Percentiles rank a stretch among this genome's conserved stretches.
phyloP scores from a whole-genome alignment of 441 rosid species.

The Mallotus japonicus region DNA sequence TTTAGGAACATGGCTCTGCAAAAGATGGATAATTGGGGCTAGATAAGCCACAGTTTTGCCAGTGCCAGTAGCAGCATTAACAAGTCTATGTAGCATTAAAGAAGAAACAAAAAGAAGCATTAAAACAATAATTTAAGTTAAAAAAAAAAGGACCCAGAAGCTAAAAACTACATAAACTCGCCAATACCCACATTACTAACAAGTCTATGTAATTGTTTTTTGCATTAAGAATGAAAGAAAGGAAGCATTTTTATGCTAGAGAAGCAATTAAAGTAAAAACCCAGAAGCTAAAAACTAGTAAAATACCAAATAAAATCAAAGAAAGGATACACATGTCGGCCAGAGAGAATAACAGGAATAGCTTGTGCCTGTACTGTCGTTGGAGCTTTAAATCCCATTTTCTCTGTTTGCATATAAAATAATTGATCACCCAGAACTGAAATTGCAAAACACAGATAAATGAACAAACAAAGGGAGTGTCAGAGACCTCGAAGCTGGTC shows the following conservation, averaged over 20 bases:
- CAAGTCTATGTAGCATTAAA: constrained; percentile 53
- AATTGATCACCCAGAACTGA: not conserved
- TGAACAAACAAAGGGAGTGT: not conserved
- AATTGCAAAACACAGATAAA: not conserved
- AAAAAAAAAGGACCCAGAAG: not conserved
- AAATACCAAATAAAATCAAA: not conserved
- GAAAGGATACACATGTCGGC: constrained; percentile 82
- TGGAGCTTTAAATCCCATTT: constrained; percentile 81
- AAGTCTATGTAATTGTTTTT: too few relatives aligned
- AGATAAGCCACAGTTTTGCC: constrained; percentile 91
- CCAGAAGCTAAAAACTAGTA: not conserved
- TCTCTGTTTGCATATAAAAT: constrained; percentile 40
- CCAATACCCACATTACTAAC: too few relatives aligned
- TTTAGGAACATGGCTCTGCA: constrained; percentile 60
- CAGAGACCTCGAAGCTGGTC: constrained; percentile 66
- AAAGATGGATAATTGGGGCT: constrained; percentile 82
- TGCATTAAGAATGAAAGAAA: not conserved
- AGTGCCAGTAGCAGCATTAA: constrained; percentile 90
- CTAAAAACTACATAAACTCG: not conserved
- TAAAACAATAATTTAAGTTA: not conserved
- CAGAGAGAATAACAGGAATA: constrained; percentile 85
- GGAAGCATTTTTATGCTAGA: not conserved
- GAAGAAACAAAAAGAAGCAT: constrained; percentile 3
- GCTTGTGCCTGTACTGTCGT: constrained; percentile 91
- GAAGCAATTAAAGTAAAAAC: not conserved